Percentiles rank a stretch among this genome's conserved stretches.
These are phyloP conservation scores for Mycena rebaudengoi DNA, from an alignment of 768 basidiomycete genomes.

Conservation along the genomic window DNA sequence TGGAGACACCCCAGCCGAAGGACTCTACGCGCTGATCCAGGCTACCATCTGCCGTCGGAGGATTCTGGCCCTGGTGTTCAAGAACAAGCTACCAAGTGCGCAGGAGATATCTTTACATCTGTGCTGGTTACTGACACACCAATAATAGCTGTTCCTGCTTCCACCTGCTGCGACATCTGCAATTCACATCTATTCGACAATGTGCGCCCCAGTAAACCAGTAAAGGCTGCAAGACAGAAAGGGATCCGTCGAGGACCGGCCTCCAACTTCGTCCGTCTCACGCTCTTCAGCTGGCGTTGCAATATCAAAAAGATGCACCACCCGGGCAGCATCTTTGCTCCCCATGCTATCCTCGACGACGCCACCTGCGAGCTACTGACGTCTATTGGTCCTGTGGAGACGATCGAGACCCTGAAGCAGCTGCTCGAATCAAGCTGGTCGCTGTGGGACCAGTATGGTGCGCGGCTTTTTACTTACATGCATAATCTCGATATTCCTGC, in stretches of 20 bases:
- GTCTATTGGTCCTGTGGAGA: conserved; percentile 15
- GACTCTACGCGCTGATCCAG: conserved; percentile 38
- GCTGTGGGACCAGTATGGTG: conserved; percentile 5
- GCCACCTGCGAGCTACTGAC: conserved; percentile 17
- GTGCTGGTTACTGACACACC: neutral
- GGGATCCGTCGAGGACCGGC: conserved; percentile 5
- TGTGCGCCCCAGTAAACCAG: conserved; percentile 20
- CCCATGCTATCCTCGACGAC: conserved; percentile 19
- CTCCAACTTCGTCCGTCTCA: conserved; percentile 7
- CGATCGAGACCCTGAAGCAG: neutral
- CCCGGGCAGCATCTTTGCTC: conserved; percentile 1
- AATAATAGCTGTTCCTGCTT: conserved; percentile 22
- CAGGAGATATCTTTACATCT: neutral
- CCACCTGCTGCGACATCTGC: conserved; percentile 39
- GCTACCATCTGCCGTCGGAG: conserved; percentile 35
- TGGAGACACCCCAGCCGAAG: conserved; percentile 32
- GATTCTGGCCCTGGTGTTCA: neutral
- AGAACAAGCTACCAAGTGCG: conserved; percentile 24
- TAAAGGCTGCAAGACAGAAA: conserved; percentile 4
- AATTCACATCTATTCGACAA: conserved; percentile 26
- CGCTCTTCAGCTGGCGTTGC: conserved; percentile 17
- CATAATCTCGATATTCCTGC: neutral
- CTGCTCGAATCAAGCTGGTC: conserved; percentile 17
- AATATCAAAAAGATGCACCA: conserved; percentile 12
- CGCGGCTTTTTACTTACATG: neutral